phyloP scores from a whole-genome alignment of 2,329 filamentous ascomycete species.

The Neurospora sp. region DNA sequence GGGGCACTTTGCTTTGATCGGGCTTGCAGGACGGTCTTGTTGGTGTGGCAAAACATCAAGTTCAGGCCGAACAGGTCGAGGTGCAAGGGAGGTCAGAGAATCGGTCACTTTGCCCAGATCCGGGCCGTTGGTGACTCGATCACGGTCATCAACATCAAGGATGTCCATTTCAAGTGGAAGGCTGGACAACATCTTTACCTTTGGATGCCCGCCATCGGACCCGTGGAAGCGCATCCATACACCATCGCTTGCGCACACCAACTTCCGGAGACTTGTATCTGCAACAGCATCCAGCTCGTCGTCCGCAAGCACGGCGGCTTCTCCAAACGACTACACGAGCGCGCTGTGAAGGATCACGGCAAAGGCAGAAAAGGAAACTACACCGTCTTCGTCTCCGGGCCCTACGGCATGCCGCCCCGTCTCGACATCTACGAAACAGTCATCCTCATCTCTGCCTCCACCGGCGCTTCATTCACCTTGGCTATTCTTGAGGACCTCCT shows the following conservation, averaged over 20 bases:
- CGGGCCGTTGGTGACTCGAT: slow-evolving; percentile 38
- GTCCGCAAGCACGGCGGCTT: slow-evolving; percentile 47
- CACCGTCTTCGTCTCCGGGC: slow-evolving; percentile 43
- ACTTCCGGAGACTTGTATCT: slow-evolving; percentile 40
- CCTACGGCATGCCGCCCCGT: slow-evolving; percentile 43
- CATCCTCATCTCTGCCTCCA: slow-evolving; percentile 50
- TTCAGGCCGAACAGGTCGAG: slow-evolving; percentile 28
- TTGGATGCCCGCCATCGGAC: slow-evolving; percentile 45
- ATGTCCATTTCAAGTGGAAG: slow-evolving; percentile 49
- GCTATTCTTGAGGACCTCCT: slow-evolving; percentile 48
- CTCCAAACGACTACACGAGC: slow-evolving; percentile 41
- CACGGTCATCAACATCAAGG: slow-evolving; percentile 49
- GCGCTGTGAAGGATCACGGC: slow-evolving; percentile 28
- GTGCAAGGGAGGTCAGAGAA: slow-evolving; percentile 36
- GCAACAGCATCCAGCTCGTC: slow-evolving; percentile 50
- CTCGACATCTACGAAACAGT: slow-evolving; percentile 51
- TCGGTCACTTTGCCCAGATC: slow-evolving; percentile 44
- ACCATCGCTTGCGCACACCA: slow-evolving; percentile 49
- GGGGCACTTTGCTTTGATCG: slow-evolving; percentile 54
- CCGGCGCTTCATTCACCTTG: slow-evolving; percentile 51
- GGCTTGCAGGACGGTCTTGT: slow-evolving; percentile 35
- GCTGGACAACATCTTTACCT: slow-evolving; percentile 52
- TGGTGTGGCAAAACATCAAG: slow-evolving; percentile 44
- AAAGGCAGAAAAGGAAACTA: slow-evolving; percentile 22
- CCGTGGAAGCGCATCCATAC: slow-evolving; percentile 49